Percentiles rank a stretch among this genome's conserved stretches.
Conservation (phyloP, 2,329 filamentous ascomycete species). For the Coleophoma eucalyptorum region DNA sequence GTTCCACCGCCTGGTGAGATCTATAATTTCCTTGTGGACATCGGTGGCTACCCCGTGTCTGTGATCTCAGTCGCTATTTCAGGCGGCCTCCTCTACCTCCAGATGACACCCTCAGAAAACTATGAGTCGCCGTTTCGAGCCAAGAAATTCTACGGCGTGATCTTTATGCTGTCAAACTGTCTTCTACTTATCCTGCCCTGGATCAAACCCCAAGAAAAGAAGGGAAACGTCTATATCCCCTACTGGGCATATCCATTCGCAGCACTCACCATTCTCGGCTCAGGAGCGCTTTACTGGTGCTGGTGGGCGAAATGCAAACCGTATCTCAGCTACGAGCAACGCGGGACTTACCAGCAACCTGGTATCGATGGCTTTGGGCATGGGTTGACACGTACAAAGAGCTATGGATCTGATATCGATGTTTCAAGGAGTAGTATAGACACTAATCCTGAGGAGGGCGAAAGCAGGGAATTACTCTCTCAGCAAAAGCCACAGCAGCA, state of each 20-base stretch:
- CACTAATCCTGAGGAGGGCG: background rate
- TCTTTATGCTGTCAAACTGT: conserved; percentile 29
- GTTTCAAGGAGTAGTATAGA: background rate
- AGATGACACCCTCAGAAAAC: conserved; percentile 20
- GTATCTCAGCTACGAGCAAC: background rate
- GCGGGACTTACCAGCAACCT: background rate
- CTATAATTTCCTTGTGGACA: conserved; percentile 34
- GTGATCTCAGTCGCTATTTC: conserved; percentile 30
- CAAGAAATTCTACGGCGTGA: conserved; percentile 20
- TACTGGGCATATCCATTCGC: conserved; percentile 34
- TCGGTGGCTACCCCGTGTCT: conserved; percentile 34
- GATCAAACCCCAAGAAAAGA: conserved; percentile 25
- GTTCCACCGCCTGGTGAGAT: conserved; percentile 41
- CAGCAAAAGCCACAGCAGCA: background rate
- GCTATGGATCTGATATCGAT: background rate
- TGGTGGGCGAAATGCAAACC: conserved; percentile 26
- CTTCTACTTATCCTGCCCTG: conserved; percentile 31
- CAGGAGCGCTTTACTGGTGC: conserved; percentile 31
- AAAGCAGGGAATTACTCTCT: background rate
- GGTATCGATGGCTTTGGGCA: background rate
- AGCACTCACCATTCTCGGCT: conserved; percentile 28
- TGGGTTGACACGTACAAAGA: background rate
- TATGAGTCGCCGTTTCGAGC: conserved; percentile 29
- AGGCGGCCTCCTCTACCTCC: conserved; percentile 29
- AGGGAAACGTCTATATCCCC: conserved; percentile 24